Base-by-base conservation (phyloP, 2,329 filamentous ascomycete species). In the Cryphonectria radicalis region DNA sequence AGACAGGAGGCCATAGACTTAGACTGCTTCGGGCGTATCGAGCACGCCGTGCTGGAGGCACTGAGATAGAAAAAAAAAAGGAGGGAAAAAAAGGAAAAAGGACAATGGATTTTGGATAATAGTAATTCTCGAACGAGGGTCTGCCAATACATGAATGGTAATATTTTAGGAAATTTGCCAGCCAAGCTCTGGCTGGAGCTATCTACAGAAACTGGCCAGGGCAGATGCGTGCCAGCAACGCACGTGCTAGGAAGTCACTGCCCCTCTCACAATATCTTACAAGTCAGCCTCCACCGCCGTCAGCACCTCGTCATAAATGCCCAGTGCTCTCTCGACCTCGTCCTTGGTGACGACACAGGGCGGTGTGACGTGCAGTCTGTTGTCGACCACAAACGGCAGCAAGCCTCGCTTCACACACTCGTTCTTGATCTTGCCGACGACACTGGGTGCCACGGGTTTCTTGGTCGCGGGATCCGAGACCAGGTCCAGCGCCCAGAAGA, bases 1-100 rank as follows among this genome's bases (percentile, higher is more conserved):
- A 76, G 73, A 74, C 73, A 73, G 64, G 76, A 80, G 70, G 77
- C 77, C 19, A 68, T 76, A 42, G 73, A 73, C 8, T 73, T 80
- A 68, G 76, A 81, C 69, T 80, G 77, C 50, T 77, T 80, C 40
- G 74, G 69, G 2, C 73, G 77, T 11, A 67, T 82, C 17, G 77
- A 81, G 66, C 66, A 73, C 0, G 77, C 68, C 14, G 55, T 70
- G 14, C 13, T 70, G n/a, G 17, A 67, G 53, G 63, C 40, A 17
- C 46, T 68, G 37, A 17, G 25, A 5, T 62, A 71, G 11, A 37
- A 57, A 17, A 28, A 25, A 3, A 5, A 17, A 28, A 25, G 0
- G 3, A 7, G 1, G 42, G 4, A 43, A 13, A 43, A 43, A 17
- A 43, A 43, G 14, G 14, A 43, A 43, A 17, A 43, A 2, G 14